Percentiles rank a stretch among this genome's conserved stretches.
phyloP scores from a whole-genome alignment of 1,139 yeast species.

The Geotrichum aggregatum region DNA sequence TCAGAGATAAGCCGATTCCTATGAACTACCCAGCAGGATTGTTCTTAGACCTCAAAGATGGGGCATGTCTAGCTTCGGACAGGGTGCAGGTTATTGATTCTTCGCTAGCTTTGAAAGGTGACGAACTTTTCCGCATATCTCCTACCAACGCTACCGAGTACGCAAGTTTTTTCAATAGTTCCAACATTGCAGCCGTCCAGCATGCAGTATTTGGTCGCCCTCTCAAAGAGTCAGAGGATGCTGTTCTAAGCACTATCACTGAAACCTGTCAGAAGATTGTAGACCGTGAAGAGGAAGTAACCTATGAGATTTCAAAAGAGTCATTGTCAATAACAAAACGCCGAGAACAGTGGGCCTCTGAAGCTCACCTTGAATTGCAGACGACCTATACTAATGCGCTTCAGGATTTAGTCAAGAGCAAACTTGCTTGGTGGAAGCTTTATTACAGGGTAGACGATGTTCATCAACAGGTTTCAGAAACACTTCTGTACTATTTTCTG shows the following conservation, averaged over 20 bases:
- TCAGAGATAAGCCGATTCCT: conserved; percentile 23
- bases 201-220: conserved; percentile 26
- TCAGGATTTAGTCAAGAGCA: conserved; percentile 12
- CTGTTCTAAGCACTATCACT: conserved; percentile 26
- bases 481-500: conserved; percentile 28
- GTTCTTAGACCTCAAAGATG: conserved; percentile 27
- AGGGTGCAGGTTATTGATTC: conserved; percentile 24
- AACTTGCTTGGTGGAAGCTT: conserved; percentile 41
- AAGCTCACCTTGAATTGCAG: conserved; percentile 41
- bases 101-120: conserved; percentile 30
- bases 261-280: conserved; percentile 32
- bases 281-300: conserved; percentile 23
- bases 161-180: conserved; percentile 27
- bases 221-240: conserved; percentile 7
- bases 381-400: conserved; percentile 23
- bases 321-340: conserved; percentile 26
- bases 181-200: conserved; percentile 31
- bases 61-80: conserved; percentile 11
- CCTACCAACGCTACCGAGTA: conserved; percentile 33
- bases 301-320: conserved; percentile 30
- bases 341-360: conserved; percentile 37
- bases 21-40: conserved; percentile 28
- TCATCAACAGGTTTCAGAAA: conserved; percentile 28
- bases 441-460: conserved; percentile 41
- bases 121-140: conserved; percentile 31